Conservation (phyloP, 257 asterid genomes). For the Marsdenia floribunda region DNA sequence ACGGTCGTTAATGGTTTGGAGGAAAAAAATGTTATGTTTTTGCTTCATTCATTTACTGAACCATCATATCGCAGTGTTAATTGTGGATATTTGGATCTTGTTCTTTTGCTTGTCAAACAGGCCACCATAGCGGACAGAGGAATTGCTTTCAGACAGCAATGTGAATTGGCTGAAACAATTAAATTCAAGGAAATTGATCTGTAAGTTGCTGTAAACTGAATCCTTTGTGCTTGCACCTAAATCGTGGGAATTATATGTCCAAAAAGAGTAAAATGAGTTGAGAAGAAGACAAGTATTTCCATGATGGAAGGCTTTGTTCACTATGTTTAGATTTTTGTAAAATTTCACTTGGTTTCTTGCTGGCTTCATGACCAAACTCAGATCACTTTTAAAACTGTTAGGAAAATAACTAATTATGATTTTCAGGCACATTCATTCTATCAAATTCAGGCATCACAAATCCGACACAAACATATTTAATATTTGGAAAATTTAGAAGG, state of each 20-base stretch:
- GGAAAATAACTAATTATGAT: not conserved
- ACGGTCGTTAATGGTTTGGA: not conserved
- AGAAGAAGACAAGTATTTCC: not conserved
- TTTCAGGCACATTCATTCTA: not conserved
- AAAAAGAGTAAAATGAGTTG: too few species aligned
- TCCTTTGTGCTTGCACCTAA: not conserved
- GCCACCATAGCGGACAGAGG: conserved; percentile 87
- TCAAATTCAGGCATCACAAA: not conserved
- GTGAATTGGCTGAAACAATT: conserved; percentile 81
- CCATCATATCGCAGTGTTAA: conserved; percentile 7
- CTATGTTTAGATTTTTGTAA: not conserved
- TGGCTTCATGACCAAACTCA: not conserved
- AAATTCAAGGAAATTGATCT: conserved; percentile 97
- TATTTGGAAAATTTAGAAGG: not conserved
- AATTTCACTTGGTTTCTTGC: not conserved
- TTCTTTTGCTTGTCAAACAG: conserved; percentile 40
- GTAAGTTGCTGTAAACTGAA: conserved; percentile 42
- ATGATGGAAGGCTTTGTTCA: not conserved
- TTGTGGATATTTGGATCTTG: not conserved
- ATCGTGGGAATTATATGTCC: too few species aligned
- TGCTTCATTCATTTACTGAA: conserved; percentile 15
- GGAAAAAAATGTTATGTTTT: not conserved
- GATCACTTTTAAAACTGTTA: not conserved
- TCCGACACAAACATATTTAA: not conserved
- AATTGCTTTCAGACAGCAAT: conserved; percentile 76